Evolutionary conservation across 129 eudicot genomes (phyloP).

Genomic region (Tagetes erecta): DNA sequence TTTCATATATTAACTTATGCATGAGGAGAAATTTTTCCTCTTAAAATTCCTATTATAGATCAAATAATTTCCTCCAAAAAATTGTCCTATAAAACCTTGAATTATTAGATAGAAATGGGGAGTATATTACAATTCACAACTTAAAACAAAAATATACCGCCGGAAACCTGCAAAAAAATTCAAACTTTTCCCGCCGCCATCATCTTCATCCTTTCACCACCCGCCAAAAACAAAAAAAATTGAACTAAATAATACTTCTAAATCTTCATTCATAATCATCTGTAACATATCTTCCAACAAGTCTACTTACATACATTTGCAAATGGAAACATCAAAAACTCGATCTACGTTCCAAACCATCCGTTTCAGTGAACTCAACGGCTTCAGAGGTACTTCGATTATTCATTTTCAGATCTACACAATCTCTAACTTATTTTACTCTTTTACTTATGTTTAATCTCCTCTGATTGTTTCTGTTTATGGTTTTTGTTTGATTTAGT

Average conservation of each 20-base stretch:
- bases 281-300: neutral
- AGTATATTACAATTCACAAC: neutral
- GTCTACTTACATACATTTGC: neutral
- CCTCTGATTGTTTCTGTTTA: neutral
- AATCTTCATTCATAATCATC: neutral
- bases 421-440: neutral
- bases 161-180: conserved; percentile 23
- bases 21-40: no score
- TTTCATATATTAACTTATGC: no score
- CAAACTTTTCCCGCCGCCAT: conserved; percentile 43
- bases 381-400: conserved; percentile 63
- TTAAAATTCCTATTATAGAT: no score
- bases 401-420: neutral
- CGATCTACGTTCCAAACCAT: conserved; percentile 57
- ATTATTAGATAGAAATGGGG: no score
- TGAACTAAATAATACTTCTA: conserved; percentile 6
- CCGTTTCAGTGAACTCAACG: conserved; percentile 69
- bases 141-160: neutral
- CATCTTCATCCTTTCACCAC: conserved; percentile 26
- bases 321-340: conserved; percentile 50
- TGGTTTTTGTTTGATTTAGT: conserved; percentile 36
- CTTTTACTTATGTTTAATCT: neutral
- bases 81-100: no score
- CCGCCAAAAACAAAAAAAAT: conserved; percentile 29
- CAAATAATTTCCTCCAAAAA: no score